Evolutionary conservation across 2,329 filamentous ascomycete species (phyloP).

Genomic region (Leptographium lundbergii): DNA sequence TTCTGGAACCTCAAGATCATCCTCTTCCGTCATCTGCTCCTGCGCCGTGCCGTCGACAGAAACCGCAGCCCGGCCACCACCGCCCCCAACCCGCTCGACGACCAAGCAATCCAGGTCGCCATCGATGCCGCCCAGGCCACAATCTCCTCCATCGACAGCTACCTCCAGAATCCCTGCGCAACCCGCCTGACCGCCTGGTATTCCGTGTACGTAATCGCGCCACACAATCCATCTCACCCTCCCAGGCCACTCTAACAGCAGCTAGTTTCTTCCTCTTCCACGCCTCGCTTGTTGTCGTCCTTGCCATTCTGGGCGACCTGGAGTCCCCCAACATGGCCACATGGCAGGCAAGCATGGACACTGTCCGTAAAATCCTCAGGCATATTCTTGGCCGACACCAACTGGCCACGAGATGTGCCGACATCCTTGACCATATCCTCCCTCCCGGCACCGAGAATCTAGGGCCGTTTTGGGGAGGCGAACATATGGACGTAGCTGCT

Average conservation of each 20-base stretch:
- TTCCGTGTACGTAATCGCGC: neutral
- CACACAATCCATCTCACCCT: neutral
- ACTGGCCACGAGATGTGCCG: constrained; percentile 1
- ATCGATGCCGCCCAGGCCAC: neutral
- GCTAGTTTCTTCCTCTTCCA: constrained; percentile 4
- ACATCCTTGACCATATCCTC: constrained; percentile 1
- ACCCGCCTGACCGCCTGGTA: constrained; percentile 1
- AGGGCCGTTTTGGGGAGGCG: neutral
- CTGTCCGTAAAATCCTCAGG: neutral
- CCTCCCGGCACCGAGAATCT: neutral
- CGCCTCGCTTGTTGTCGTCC: constrained; percentile 2
- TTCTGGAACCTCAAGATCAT: constrained; percentile 7
- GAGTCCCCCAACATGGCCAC: neutral
- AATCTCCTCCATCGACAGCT: neutral
- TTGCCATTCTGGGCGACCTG: constrained; percentile 1
- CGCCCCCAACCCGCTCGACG: neutral
- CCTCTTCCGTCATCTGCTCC: constrained; percentile 3
- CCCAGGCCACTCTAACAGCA: neutral
- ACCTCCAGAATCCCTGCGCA: neutral
- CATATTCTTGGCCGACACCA: neutral
- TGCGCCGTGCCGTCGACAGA: neutral
- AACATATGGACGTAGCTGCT: neutral
- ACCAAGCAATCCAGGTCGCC: neutral
- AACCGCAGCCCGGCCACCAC: neutral
- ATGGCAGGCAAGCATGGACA: constrained; percentile 1